Evolutionary conservation across 805 yeast species (phyloP), one percentile per base, ranked within the genome.

Genomic region (Candida silvicultrix): DNA sequence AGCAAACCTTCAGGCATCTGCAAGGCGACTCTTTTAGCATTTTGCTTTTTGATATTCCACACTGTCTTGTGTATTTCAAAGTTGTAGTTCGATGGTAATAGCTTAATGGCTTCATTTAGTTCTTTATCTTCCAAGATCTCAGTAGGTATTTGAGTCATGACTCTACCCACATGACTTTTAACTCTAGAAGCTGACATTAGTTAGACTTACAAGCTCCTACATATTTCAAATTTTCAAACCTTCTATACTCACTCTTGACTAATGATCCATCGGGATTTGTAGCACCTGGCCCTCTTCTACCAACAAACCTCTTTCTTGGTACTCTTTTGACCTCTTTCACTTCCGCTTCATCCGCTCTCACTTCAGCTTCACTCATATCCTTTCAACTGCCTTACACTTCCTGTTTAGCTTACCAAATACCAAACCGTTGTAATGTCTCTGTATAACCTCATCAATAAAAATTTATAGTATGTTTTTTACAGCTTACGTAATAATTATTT

Each of bases 1-100:
- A 94, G 69, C 28, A 94, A 67, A 1, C 99, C 99, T 65, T 94
- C 99, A 2, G 99, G 99, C 96, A 94, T 87, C 59, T 94, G 99
- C 22, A 94, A 67, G 2, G 97, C 96, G 5, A 95, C 96, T 49
- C 96, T 71, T 52, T 77, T 85, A 15, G 96, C 92, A 15, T 68
- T 67, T 49, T 77, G 71, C 59, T 88, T 88, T 39, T 77, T 74
- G 35, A 94, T 84, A 59, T 92, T 92, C 96, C 97, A 92, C 4
- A 94, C 83, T 0, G 97, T 90, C 62, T 94, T 94, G 64, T 89
- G 97, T 47, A 94, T 83, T 64, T 94, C 99, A 66, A 94, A 94
- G 67, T 90, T 92, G 66, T 94, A 94, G 63, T 94, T 94, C 1
- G 87, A 75, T 2, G 99, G 99, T 5, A 94, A 69, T 4, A 92